These are phyloP conservation scores for Suhomyces kunorum DNA, from an alignment of 1,139 yeast genomes.

Conservation along the genomic window DNA sequence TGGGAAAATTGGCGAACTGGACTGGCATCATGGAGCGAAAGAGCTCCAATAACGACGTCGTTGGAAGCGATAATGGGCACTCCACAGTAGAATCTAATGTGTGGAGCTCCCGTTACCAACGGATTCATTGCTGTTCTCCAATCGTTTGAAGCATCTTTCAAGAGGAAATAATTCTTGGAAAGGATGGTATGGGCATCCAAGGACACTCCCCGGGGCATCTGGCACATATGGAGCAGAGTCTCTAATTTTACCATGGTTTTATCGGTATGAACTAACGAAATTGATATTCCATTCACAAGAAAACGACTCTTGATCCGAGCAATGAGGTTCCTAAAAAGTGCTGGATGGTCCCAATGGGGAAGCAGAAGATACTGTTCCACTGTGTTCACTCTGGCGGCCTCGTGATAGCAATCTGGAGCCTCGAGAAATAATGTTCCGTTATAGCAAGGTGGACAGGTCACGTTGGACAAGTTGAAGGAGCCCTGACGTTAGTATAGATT, in stretches of 20 bases:
- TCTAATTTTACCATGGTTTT: slow-evolving; percentile 53
- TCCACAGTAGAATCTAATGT: slow-evolving; percentile 61
- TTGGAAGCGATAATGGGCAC: slow-evolving; percentile 52
- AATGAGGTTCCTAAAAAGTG: slow-evolving; percentile 41
- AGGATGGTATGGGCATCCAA: slow-evolving; percentile 68
- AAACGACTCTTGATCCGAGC: slow-evolving; percentile 37
- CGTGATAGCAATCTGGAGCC: slow-evolving; percentile 60
- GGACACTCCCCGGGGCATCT: slow-evolving; percentile 56
- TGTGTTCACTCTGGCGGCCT: slow-evolving; percentile 38
- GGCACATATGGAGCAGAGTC: slow-evolving; percentile 46
- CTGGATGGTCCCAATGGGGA: slow-evolving; percentile 54
- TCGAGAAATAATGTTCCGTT: slow-evolving; percentile 49
- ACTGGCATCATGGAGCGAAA: slow-evolving; percentile 60
- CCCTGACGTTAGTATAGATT: slow-evolving; percentile 37
- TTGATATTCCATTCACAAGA: slow-evolving; percentile 52
- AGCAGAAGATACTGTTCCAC: slow-evolving; percentile 44
- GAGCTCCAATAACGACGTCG: slow-evolving; percentile 54
- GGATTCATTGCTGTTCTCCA: slow-evolving; percentile 69
- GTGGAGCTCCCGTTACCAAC: slow-evolving; percentile 60
- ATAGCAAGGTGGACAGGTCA: slow-evolving; percentile 58
- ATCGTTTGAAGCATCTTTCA: slow-evolving; percentile 62
- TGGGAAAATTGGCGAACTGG: slow-evolving; percentile 42
- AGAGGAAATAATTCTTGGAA: slow-evolving; percentile 53
- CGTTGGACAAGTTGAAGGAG: slow-evolving; percentile 55
- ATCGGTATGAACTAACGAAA: slow-evolving; percentile 55